Base-by-base conservation (phyloP, 345 rosid genomes). In the Lumnitzera littorea region DNA sequence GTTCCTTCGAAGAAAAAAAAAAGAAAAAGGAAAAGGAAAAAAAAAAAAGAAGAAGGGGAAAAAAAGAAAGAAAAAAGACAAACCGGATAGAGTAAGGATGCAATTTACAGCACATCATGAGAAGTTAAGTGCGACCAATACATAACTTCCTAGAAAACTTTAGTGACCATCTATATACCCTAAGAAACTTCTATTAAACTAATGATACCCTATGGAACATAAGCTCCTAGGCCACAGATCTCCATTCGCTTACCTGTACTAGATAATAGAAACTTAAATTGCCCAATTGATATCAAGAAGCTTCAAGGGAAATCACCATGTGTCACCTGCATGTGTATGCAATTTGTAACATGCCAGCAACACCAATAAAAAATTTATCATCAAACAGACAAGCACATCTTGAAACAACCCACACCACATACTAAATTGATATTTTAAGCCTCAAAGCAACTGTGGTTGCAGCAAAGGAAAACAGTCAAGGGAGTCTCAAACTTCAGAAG, bases 261-360 rank as follows among this genome's bases (percentile, higher is more conserved):
- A 52, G 49, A 53, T 68, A 54, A 70, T 65, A 60, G 60, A 63
- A 66, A 72, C 69, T 60, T 71, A 78, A 74, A 67, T 68, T 57
- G 72, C 48, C 80, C 68, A 72, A 66, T 65, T 53, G 76, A 70
- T 72, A 68, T 70, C 70, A 61, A 48, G 65, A 58, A 58, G 78
- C 81, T 77, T 72, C 82, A 74, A 58, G 49, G 62, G 64, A 62
- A 62, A 69, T 64, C 64, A 76, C 72, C 81, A 63, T 24, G 60
- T 53, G 64, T 27, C 69, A 72, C 80, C 83, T 79, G 81, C 82
- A 79, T 63, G 74, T 64, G 78, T 68, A 71, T 67, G 70, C 81
- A 62, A 76, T 25, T 56, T 70, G 66, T 66, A 71, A 71, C 76
- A 70, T 65, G 72, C 62, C 65, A 72, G 59, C 51, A 67, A 69